Base-by-base conservation (phyloP, 129 eudicot species). In the Ambrosia artemisiifolia region DNA sequence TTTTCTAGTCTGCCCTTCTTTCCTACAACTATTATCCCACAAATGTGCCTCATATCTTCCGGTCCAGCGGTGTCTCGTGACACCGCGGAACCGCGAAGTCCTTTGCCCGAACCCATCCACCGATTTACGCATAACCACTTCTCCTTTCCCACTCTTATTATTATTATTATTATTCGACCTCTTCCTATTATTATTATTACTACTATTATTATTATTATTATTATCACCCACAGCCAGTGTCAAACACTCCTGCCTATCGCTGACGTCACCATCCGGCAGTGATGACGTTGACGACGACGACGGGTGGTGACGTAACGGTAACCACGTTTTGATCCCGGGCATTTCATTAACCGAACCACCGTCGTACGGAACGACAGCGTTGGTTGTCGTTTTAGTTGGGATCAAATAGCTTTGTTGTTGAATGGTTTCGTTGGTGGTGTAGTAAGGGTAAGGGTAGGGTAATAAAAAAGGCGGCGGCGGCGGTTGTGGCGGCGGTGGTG, bases 31-130 rank as follows among this genome's bases (percentile, higher is more conserved):
- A 28, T 87, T 92, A 71, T 92, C 96, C 98, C 96, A 92, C 50
- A 92, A 79, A 85, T 92, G 98, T 46, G 98, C 98, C 76, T 92
- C 98, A 20, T 92, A 92, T 77, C 96, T 79, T 59, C 98, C 98
- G 3, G 98, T 92, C 98, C 98, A 92, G 65, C 96, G 79, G 80
- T 92, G 98, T 60, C 95, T 80, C 0, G 98, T 92, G 47, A 92
- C 98, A 1, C 98, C 98, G 12, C 98, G 98, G 55, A 67, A 92
- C 61, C 84, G 89, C 2, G 98, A 92, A 43, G 98, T 92, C 64
- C 98, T 83, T 63, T 89, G 98, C 4, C 96, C 96, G 34, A 60
- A 60, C 0, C 43, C 10, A 32, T 60, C 65, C 2, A 32, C 8
- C 7, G 65, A 14, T 60, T 60, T 60, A 60, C 65, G 65, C 14